These are phyloP conservation scores for Rugonectria rugulosa DNA, from an alignment of 2,329 filamentous ascomycete species.

Conservation along the genomic window DNA sequence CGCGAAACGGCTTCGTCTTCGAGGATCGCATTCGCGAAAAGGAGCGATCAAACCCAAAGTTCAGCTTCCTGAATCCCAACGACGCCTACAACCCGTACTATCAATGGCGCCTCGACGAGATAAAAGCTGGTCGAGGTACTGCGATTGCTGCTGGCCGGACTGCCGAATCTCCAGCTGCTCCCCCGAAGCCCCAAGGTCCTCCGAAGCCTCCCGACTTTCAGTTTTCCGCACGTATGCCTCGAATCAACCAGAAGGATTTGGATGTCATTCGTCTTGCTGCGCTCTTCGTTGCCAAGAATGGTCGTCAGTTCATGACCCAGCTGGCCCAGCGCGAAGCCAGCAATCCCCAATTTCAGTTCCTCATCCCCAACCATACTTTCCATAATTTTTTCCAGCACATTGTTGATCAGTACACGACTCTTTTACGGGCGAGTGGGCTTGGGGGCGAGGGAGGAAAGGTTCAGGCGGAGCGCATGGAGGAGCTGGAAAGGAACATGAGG, in stretches of 20 bases:
- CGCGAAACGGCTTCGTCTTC: slow-evolving; percentile 71
- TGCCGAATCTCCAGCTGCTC: slow-evolving; percentile 64
- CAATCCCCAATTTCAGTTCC: slow-evolving; percentile 96
- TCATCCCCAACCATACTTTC: slow-evolving; percentile 93
- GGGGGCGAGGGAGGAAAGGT: slow-evolving; percentile 72
- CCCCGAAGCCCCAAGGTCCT: slow-evolving; percentile 78
- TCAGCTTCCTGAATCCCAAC: slow-evolving; percentile 81
- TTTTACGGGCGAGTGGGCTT: slow-evolving; percentile 73
- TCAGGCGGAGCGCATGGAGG: slow-evolving; percentile 74
- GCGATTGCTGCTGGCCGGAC: slow-evolving; percentile 77
- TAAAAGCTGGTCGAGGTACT: slow-evolving; percentile 83
- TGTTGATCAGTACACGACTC: slow-evolving; percentile 89
- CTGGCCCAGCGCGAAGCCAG: slow-evolving; percentile 87
- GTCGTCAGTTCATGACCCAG: slow-evolving; percentile 88
- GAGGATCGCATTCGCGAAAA: slow-evolving; percentile 88
- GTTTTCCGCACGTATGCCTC: slow-evolving; percentile 96
- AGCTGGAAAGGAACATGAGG: slow-evolving; percentile 76
- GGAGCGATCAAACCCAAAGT: slow-evolving; percentile 84
- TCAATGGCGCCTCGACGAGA: slow-evolving; percentile 86
- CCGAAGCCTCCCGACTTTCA: slow-evolving; percentile 86
- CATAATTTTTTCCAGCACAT: slow-evolving; percentile 95
- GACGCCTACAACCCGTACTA: slow-evolving; percentile 93
- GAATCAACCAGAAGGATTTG: slow-evolving; percentile 94
- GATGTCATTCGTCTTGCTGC: slow-evolving; percentile 79
- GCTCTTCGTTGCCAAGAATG: slow-evolving; percentile 91